Evolutionary conservation across 176 grass and related monocot species (phyloP).

Genomic region (Typha latifolia): DNA sequence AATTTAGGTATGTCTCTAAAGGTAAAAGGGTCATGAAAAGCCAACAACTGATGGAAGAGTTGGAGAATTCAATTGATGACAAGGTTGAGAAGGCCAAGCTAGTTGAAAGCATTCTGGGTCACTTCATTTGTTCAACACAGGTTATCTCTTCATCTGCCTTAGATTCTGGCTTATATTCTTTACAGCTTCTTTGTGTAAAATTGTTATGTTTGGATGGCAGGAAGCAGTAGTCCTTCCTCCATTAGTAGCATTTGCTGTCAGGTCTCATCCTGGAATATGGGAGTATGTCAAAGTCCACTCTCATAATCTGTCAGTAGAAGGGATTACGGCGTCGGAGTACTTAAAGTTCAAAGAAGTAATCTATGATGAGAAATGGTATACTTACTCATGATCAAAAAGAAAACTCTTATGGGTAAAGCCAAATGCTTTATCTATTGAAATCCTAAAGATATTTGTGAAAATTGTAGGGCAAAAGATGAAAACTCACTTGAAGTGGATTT

Average conservation of each 20-base stretch:
- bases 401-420: no score
- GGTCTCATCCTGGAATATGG: slow-evolving; percentile 86
- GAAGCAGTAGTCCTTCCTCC: slow-evolving; percentile 91
- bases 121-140: slow-evolving; percentile 83
- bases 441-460: background rate
- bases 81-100: slow-evolving; percentile 74
- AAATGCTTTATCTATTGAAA: no score
- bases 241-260: slow-evolving; percentile 63
- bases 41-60: slow-evolving; percentile 67
- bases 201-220: slow-evolving; percentile 17
- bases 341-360: slow-evolving; percentile 82
- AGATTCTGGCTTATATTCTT: no score
- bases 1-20: slow-evolving; percentile 68
- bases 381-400: background rate
- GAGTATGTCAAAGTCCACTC: slow-evolving; percentile 79
- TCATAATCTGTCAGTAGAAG: slow-evolving; percentile 63
- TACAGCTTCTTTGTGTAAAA: no score
- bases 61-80: slow-evolving; percentile 91
- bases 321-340: slow-evolving; percentile 68
- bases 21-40: slow-evolving; percentile 88
- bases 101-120: slow-evolving; percentile 77
- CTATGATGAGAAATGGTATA: slow-evolving; percentile 79
- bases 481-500: slow-evolving; percentile 86
- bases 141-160: slow-evolving; percentile 10
- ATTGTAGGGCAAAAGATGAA: slow-evolving; percentile 73